Percentiles rank a stretch among this genome's conserved stretches.
These are phyloP conservation scores for Glonium stellatum DNA, from an alignment of 495 filamentous ascomycete genomes.

Conservation along the genomic window DNA sequence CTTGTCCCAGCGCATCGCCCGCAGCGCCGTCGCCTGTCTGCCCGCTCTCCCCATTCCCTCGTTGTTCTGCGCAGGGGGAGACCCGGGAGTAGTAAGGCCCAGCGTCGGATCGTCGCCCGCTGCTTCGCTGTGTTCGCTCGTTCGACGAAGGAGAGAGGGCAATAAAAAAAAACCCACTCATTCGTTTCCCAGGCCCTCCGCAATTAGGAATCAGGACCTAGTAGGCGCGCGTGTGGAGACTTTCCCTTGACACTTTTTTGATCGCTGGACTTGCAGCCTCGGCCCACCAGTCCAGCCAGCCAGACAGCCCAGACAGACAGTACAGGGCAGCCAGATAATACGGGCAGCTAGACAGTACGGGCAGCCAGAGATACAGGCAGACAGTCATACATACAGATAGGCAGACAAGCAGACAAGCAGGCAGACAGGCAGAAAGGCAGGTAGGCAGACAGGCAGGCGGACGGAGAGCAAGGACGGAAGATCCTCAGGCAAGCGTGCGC, in stretches of 20 bases:
- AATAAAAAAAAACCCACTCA: background rate
- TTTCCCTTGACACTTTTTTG: too few relatives aligned
- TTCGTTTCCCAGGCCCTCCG: background rate
- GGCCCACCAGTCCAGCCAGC: too few relatives aligned
- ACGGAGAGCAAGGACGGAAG: too few relatives aligned
- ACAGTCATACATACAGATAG: too few relatives aligned
- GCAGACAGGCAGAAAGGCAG: too few relatives aligned
- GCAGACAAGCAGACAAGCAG: too few relatives aligned
- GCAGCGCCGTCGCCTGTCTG: background rate
- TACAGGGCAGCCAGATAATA: too few relatives aligned
- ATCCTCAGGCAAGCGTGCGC: too few relatives aligned
- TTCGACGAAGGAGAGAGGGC: background rate
- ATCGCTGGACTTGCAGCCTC: too few relatives aligned
- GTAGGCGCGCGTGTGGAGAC: background rate
- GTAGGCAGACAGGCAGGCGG: too few relatives aligned
- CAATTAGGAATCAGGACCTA: background rate
- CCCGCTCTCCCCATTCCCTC: background rate
- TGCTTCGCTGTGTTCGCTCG: background rate
- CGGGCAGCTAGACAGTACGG: too few relatives aligned
- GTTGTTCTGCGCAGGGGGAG: background rate
- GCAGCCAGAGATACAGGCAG: constrained; percentile 22
- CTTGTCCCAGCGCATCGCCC: background rate
- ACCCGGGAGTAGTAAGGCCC: background rate
- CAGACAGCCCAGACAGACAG: too few relatives aligned
- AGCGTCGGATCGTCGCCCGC: constrained; percentile 3